Evolutionary conservation across 805 yeast genomes (phyloP), one percentile per base, ranked within the genome.

Genomic region (Peterozyma xylosa): DNA sequence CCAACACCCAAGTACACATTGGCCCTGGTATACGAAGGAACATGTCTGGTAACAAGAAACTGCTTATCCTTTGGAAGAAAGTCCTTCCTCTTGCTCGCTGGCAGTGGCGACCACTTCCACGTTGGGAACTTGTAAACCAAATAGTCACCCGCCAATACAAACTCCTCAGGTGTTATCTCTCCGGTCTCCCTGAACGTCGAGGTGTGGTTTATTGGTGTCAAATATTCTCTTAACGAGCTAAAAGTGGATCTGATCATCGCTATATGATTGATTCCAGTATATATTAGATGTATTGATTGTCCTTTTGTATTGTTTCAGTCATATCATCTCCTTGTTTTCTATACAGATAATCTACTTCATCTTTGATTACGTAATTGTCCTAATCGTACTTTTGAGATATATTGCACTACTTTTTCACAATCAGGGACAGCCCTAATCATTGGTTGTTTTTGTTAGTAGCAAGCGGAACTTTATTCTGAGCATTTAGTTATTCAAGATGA

Each of bases 151-250:
- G 99, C 97, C 44, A 69, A 70, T 9, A 89, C 91, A 64, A 93
- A 93, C 61, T 93, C 99, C 43, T 87, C 96, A 1, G 99, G 99
- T 1, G 96, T 86, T 42, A 93, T 82, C 59, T 91, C 93, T 3
- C 99, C 99, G 0, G 96, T 86, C 40, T 73, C 65, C 44, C 79
- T 71, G 66, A 89, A 93, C 14, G 93, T 87, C 21, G 97, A 89
- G n/a, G 69, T 76, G 61, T 90, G 87, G 37, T 82, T 74, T 2
- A 91, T 81, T 1, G 99, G 99, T 2, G 99, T 91, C 44, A 93
- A 68, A 57, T 90, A 91, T 62, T 93, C 99, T 52, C 98, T 74
- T 67, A 90, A 74, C 9, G 89, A 82, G 46, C 93, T 82, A 48
- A 89, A 65, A 17, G 85, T 82, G 33, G 95, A 86, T 58, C 96